Evolutionary conservation across 495 filamentous ascomycete species (phyloP).

Genomic region (Aspergillus diversus): DNA sequence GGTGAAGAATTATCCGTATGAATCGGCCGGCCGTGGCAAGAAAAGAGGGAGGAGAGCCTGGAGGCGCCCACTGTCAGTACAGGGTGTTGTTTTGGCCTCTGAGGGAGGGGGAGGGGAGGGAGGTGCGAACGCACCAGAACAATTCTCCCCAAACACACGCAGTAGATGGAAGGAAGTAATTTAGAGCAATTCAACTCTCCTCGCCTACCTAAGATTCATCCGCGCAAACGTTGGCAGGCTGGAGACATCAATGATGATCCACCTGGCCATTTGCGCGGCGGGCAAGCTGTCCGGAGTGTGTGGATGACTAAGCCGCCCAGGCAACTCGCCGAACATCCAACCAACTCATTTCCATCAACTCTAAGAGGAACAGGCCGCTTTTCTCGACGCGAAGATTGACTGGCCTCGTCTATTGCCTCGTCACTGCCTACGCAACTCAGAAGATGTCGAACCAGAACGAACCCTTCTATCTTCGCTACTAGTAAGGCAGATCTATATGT

Average conservation of each 20-base stretch:
- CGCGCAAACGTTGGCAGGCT: conserved; percentile 35
- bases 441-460: conserved; percentile 65
- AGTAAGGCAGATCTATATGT: conserved; percentile 60
- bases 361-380: conserved; percentile 4
- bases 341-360: conserved; percentile 23
- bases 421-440: background rate
- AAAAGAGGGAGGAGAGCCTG: conserved; percentile 40
- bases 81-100: conserved; percentile 42
- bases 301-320: conserved; percentile 54
- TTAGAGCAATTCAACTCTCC: conserved; percentile 46
- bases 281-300: conserved; percentile 49
- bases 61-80: conserved; percentile 40
- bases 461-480: conserved; percentile 96
- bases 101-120: conserved; percentile 25
- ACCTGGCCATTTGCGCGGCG: conserved; percentile 50
- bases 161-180: conserved; percentile 26
- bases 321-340: conserved; percentile 30
- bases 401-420: conserved; percentile 8
- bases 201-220: conserved; percentile 48
- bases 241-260: conserved; percentile 37
- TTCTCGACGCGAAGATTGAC: conserved; percentile 18
- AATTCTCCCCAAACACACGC: conserved; percentile 34
- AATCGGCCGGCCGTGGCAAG: conserved; percentile 24
- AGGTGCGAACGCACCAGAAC: conserved; percentile 28
- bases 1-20: conserved; percentile 41